Conservation (phyloP, 2,329 filamentous ascomycete species). For the Alternaria ventricosa region DNA sequence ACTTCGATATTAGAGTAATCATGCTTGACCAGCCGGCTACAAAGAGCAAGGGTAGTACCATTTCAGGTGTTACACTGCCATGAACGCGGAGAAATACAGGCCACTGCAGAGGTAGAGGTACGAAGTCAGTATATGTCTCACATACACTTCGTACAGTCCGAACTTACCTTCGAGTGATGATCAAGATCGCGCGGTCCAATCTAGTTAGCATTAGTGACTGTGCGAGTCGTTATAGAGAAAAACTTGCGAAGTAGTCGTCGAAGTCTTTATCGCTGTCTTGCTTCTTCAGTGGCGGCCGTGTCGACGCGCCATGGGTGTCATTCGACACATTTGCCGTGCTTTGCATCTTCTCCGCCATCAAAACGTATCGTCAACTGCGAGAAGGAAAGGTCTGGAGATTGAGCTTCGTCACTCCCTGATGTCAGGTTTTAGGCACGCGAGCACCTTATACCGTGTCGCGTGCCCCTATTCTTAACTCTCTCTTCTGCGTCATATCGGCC, state of each 20-base stretch:
- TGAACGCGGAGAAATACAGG: conserved; percentile 76
- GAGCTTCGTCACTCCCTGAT: fast-evolving
- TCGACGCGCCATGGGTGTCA: neutral
- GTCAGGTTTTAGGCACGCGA: neutral
- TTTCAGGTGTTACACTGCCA: conserved; percentile 74
- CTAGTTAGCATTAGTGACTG: conserved; percentile 40
- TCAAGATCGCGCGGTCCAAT: conserved; percentile 70
- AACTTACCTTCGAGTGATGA: conserved; percentile 67
- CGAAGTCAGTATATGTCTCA: neutral
- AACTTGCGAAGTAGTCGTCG: conserved; percentile 45
- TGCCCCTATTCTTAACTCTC: neutral
- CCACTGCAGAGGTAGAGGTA: conserved; percentile 51
- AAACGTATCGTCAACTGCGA: neutral
- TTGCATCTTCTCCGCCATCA: conserved; percentile 24
- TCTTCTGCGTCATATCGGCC: neutral
- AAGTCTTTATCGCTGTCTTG: conserved; percentile 34
- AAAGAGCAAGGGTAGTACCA: conserved; percentile 72
- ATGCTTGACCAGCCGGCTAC: conserved; percentile 70
- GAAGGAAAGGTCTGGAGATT: neutral
- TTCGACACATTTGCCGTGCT: conserved; percentile 23
- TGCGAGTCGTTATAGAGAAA: conserved; percentile 30
- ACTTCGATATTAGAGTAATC: conserved; percentile 61
- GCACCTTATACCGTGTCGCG: neutral
- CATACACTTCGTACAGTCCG: neutral
- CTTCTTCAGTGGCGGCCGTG: conserved; percentile 24